Evolutionary conservation across 2,329 filamentous ascomycete genomes (phyloP).

Genomic region (Calonectria hongkongensis): DNA sequence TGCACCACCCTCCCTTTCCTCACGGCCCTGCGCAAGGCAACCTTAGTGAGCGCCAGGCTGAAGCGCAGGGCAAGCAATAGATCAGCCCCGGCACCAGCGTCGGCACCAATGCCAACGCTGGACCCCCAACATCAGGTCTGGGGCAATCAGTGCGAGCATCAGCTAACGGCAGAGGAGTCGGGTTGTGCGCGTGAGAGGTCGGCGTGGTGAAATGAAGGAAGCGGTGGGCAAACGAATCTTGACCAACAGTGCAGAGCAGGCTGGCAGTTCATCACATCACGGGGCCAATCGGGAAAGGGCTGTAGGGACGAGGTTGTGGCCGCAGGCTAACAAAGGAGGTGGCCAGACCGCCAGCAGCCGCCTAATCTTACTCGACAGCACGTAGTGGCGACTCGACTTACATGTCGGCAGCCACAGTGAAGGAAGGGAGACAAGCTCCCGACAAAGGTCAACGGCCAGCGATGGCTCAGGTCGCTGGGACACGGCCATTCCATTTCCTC

Average conservation of each 20-base stretch:
- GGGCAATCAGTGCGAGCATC: not conserved
- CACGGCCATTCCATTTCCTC: constrained; percentile 21
- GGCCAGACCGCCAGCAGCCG: constrained; percentile 32
- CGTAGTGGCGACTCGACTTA: constrained; percentile 26
- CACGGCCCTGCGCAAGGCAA: constrained; percentile 31
- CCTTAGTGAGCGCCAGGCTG: constrained; percentile 36
- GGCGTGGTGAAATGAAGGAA: constrained; percentile 14
- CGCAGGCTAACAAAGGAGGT: constrained; percentile 27
- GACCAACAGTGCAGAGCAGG: constrained; percentile 24
- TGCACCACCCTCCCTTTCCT: constrained; percentile 29
- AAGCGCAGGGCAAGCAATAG: constrained; percentile 22
- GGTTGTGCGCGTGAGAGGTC: constrained; percentile 11
- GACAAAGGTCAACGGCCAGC: constrained; percentile 12
- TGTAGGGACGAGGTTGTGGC: constrained; percentile 19
- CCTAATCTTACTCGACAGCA: constrained; percentile 35
- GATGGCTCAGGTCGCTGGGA: constrained; percentile 24
- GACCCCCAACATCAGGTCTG: constrained; percentile 1
- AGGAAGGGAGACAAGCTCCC: constrained; percentile 19
- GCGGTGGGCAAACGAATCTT: constrained; percentile 18
- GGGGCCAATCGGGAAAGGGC: constrained; percentile 21
- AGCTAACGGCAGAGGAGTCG: not conserved
- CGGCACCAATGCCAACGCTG: constrained; percentile 6
- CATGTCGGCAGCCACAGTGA: constrained; percentile 12
- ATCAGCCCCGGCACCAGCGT: constrained; percentile 14
- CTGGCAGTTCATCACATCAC: constrained; percentile 27